These are phyloP conservation scores for Solanum medicagineum DNA, from an alignment of 257 asterid species.

Conservation along the genomic window DNA sequence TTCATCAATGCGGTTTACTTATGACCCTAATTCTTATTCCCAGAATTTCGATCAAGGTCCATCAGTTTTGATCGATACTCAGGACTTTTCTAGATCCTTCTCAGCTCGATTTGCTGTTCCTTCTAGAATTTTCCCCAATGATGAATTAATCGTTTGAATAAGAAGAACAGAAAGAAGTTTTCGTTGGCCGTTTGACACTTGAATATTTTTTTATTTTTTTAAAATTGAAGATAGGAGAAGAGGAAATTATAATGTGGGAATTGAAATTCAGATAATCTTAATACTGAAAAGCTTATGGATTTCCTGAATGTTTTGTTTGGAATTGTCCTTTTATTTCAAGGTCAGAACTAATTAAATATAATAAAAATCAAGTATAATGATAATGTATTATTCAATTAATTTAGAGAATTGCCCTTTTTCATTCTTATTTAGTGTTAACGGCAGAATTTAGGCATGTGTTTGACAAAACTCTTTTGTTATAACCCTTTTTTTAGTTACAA, in stretches of 20 bases:
- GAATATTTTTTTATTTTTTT: no score
- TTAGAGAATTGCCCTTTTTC: not conserved
- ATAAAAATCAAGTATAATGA: no score
- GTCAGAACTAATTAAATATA: no score
- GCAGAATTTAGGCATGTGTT: not conserved
- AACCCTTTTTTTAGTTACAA: no score
- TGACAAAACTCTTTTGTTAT: not conserved
- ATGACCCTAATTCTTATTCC: constrained; percentile 52
- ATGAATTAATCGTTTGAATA: constrained; percentile 2
- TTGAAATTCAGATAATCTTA: no score
- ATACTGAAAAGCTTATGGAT: no score
- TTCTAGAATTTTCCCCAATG: constrained; percentile 38
- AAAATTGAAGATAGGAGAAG: no score
- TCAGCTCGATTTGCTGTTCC: constrained; percentile 70
- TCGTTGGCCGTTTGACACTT: not conserved
- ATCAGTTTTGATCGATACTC: constrained; percentile 22
- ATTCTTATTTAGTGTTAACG: not conserved
- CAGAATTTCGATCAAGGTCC: constrained; percentile 60
- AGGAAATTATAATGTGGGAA: no score
- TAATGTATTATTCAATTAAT: not conserved
- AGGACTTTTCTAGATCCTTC: constrained; percentile 51
- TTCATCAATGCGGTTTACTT: constrained; percentile 45
- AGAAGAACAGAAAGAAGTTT: no score
- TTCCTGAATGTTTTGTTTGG: not conserved
- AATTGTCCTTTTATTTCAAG: no score